Conservation (phyloP, 441 rosid species). For the Erysimum cheiri region DNA sequence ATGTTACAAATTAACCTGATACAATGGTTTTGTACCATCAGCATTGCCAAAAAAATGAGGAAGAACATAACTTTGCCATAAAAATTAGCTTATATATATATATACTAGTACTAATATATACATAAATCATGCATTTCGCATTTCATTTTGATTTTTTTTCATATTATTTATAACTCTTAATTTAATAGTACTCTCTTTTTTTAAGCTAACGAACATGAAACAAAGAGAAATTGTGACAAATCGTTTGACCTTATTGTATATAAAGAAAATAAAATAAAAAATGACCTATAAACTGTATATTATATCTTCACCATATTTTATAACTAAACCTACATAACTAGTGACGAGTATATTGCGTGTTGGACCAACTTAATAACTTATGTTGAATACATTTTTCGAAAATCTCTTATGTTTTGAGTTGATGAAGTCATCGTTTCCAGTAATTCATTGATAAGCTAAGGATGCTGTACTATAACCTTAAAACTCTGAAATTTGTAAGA, state of each 20-base stretch:
- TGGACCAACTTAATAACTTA: slow-evolving; percentile 5
- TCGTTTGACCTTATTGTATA: background rate
- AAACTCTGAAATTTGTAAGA: background rate
- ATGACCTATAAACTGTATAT: background rate
- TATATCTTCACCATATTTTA: background rate
- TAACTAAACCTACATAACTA: background rate
- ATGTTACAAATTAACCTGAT: background rate
- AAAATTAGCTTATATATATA: too few relatives aligned
- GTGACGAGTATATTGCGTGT: background rate
- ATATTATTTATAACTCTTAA: too few relatives aligned
- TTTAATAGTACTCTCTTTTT: too few relatives aligned
- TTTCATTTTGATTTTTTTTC: too few relatives aligned
- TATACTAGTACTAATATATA: too few relatives aligned
- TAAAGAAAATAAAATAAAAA: background rate
- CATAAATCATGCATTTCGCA: too few relatives aligned
- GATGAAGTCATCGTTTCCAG: background rate
- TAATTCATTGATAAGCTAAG: too few relatives aligned
- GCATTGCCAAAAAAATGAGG: too few relatives aligned
- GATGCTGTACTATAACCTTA: background rate
- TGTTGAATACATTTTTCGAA: background rate
- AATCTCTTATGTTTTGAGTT: slow-evolving; percentile 4
- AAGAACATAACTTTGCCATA: too few relatives aligned
- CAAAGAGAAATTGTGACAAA: background rate
- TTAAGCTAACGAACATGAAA: too few relatives aligned
- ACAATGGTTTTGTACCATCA: too few relatives aligned